These are phyloP conservation scores for Irpex lacteus DNA, from an alignment of 1,284 basidiomycete species.

Conservation along the genomic window DNA sequence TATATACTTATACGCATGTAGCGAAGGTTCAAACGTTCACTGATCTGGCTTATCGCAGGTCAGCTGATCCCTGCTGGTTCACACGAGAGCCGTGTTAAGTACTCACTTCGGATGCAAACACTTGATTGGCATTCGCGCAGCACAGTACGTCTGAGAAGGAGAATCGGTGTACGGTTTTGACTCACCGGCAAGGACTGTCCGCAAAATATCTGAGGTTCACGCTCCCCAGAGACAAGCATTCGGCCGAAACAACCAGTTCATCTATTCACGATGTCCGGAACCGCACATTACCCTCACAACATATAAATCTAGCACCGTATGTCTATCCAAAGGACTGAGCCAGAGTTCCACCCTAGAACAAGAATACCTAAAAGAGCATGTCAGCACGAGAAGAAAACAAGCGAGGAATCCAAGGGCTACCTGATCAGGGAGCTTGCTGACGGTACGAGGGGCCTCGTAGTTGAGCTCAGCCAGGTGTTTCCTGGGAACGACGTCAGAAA, in stretches of 20 bases:
- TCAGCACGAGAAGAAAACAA: slow-evolving; percentile 30
- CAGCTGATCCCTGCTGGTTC: not conserved
- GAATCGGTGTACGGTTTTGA: no score
- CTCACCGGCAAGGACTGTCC: no score
- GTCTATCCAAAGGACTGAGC: not conserved
- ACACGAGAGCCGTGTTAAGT: no score
- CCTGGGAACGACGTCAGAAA: slow-evolving; percentile 37
- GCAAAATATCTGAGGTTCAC: no score
- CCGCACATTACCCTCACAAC: not conserved
- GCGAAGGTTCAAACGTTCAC: not conserved
- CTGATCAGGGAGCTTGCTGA: slow-evolving; percentile 93
- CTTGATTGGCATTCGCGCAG: no score
- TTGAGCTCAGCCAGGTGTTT: slow-evolving; percentile 87
- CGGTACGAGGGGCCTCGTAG: slow-evolving; percentile 84
- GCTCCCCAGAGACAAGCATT: not conserved
- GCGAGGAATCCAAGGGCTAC: slow-evolving; percentile 36
- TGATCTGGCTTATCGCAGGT: not conserved
- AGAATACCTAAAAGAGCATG: slow-evolving; percentile 5
- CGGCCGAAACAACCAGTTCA: not conserved
- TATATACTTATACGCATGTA: no score
- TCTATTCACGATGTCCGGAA: not conserved
- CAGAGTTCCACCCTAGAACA: slow-evolving; percentile 21
- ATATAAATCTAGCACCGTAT: not conserved
- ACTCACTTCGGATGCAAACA: no score
- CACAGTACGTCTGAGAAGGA: no score